These are phyloP conservation scores for Baorangia bicolor DNA, from an alignment of 768 basidiomycete genomes.

Conservation along the genomic window DNA sequence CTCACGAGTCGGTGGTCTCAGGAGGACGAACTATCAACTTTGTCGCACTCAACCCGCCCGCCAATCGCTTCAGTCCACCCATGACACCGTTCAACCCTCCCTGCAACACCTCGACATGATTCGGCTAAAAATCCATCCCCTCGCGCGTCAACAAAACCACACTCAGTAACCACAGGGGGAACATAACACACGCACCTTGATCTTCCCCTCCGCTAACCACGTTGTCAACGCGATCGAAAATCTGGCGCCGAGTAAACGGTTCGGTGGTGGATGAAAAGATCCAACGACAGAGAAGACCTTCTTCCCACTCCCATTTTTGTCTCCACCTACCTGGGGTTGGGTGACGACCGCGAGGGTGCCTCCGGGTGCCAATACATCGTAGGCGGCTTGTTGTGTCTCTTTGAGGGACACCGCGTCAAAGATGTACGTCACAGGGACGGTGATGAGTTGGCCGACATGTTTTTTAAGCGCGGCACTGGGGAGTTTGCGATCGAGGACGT, in stretches of 20 bases:
- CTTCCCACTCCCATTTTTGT: neutral
- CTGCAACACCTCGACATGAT: constrained; percentile 36
- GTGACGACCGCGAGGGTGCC: constrained; percentile 26
- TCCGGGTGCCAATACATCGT: constrained; percentile 28
- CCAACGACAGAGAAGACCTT: neutral
- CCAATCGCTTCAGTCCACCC: constrained; percentile 32
- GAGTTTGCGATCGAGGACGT: constrained; percentile 33
- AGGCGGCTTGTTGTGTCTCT: constrained; percentile 34
- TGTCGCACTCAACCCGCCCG: constrained; percentile 35
- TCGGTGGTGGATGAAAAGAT: neutral
- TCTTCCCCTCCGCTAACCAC: constrained; percentile 16
- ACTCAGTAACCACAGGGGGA: neutral
- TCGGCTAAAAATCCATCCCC: constrained; percentile 29
- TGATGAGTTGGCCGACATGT: constrained; percentile 1
- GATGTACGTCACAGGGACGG: neutral
- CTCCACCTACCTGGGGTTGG: neutral
- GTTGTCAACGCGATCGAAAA: constrained; percentile 8
- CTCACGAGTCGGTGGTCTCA: neutral
- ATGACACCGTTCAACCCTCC: constrained; percentile 37
- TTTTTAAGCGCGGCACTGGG: constrained; percentile 3
- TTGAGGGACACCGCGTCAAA: constrained; percentile 32
- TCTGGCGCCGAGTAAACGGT: constrained; percentile 3
- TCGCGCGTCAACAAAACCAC: neutral
- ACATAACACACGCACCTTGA: constrained; percentile 15
- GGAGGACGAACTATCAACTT: constrained; percentile 35